A percentile compares a stretch with the other conserved stretches of the same genome.
phyloP scores from a whole-genome alignment of 2,329 filamentous ascomycete species.

The Fusarium sp. region DNA sequence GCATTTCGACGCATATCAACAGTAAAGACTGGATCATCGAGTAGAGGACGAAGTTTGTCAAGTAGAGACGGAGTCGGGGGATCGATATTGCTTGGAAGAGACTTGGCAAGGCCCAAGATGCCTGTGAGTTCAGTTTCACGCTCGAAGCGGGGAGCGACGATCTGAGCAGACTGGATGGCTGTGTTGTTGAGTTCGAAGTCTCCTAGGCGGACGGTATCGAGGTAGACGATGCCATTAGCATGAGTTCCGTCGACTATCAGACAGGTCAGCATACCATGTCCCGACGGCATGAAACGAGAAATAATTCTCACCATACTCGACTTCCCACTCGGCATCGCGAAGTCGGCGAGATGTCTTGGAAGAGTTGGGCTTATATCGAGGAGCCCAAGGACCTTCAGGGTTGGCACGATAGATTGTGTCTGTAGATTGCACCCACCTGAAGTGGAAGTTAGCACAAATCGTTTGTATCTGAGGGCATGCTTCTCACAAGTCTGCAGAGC shows the following conservation, averaged over 20 bases:
- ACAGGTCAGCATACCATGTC: not conserved
- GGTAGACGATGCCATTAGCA: conserved; percentile 59
- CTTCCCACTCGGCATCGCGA: conserved; percentile 57
- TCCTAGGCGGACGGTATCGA: conserved; percentile 59
- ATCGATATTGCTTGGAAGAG: conserved; percentile 53
- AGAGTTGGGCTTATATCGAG: conserved; percentile 54
- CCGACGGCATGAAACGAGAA: not conserved
- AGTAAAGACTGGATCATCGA: conserved; percentile 57
- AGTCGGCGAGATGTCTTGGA: conserved; percentile 56
- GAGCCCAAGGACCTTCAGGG: conserved; percentile 48
- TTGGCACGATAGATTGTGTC: conserved; percentile 53
- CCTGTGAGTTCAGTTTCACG: conserved; percentile 55
- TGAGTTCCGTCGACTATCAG: conserved; percentile 55
- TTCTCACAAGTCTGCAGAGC: conserved; percentile 71
- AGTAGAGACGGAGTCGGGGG: conserved; percentile 57
- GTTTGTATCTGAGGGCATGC: not conserved
- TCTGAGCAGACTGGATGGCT: conserved; percentile 59
- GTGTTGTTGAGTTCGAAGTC: conserved; percentile 54
- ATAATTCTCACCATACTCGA: conserved; percentile 57
- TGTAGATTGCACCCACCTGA: conserved; percentile 64
- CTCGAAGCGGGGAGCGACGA: conserved; percentile 55
- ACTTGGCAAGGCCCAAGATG: conserved; percentile 62
- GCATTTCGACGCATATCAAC: conserved; percentile 59
- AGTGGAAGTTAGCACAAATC: conserved; percentile 3
- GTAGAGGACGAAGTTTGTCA: conserved; percentile 52